phyloP scores from a whole-genome alignment of 768 basidiomycete genomes.

The Phylloporus scabripes region DNA sequence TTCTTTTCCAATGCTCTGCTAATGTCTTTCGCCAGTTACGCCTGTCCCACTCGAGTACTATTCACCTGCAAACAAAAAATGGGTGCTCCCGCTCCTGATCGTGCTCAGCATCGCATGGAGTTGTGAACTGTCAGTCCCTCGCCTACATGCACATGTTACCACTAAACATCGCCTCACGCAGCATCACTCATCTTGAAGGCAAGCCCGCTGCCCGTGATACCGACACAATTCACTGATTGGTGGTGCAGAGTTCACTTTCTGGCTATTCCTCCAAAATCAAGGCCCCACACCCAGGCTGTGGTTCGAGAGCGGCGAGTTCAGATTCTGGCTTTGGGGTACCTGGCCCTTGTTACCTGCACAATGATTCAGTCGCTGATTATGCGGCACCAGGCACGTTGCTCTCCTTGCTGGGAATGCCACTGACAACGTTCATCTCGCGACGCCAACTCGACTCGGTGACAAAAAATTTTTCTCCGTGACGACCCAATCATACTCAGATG shows the following conservation, averaged over 20 bases:
- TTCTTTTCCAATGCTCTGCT: not conserved
- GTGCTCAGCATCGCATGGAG: slow-evolving; percentile 70
- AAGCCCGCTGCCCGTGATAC: slow-evolving; percentile 3
- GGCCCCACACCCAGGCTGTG: slow-evolving; percentile 64
- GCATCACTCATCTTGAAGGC: slow-evolving; percentile 82
- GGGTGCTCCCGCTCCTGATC: slow-evolving; percentile 67
- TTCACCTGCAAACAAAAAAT: slow-evolving; percentile 38
- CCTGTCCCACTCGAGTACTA: slow-evolving; percentile 56
- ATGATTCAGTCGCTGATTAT: slow-evolving; percentile 11
- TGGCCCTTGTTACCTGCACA: not conserved
- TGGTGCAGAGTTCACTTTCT: slow-evolving; percentile 64
- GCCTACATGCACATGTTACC: not conserved
- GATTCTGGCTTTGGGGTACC: slow-evolving; percentile 63
- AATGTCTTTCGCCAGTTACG: slow-evolving; percentile 36
- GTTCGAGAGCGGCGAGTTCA: slow-evolving; percentile 79
- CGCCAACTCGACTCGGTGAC: slow-evolving; percentile 52
- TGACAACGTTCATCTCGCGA: slow-evolving; percentile 58
- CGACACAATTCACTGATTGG: slow-evolving; percentile 4
- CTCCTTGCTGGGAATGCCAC: slow-evolving; percentile 66
- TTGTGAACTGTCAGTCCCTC: slow-evolving; percentile 55
- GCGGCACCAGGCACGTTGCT: slow-evolving; percentile 49
- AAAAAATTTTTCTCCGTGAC: not conserved
- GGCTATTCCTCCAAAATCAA: slow-evolving; percentile 79
- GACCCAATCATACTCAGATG: slow-evolving; percentile 9
- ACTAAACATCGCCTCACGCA: slow-evolving; percentile 21